Conservation (phyloP, 768 basidiomycete genomes). For the Boletales sp. region DNA sequence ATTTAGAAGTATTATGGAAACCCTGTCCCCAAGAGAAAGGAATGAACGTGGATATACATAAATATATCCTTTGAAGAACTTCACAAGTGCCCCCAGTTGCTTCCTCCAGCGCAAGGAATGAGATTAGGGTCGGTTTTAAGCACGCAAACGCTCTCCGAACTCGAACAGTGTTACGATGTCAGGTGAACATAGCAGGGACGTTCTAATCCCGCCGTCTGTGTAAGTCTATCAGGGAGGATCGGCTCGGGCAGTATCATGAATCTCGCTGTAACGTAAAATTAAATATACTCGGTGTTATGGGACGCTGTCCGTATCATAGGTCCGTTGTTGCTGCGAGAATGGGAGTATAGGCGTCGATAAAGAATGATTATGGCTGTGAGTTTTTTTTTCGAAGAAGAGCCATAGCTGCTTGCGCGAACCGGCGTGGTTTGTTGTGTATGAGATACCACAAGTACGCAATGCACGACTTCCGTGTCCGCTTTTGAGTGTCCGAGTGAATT, state of each 20-base stretch:
- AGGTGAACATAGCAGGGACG: too few relatives aligned
- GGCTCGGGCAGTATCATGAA: constrained; percentile 40
- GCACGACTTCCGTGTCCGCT: constrained; percentile 10
- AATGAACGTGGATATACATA: too few relatives aligned
- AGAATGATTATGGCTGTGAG: constrained; percentile 7
- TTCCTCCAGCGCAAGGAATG: too few relatives aligned
- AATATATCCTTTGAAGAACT: too few relatives aligned
- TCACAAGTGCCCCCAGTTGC: too few relatives aligned
- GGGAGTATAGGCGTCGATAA: neutral
- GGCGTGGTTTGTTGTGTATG: constrained; percentile 9
- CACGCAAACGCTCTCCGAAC: too few relatives aligned
- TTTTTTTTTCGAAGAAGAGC: constrained; percentile 11
- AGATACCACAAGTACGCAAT: constrained; percentile 8
- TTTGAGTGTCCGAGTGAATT: constrained; percentile 3
- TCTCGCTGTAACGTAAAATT: constrained; percentile 33
- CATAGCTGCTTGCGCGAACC: constrained; percentile 7
- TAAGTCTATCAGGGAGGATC: neutral
- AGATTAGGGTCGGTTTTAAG: too few relatives aligned
- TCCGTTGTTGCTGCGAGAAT: neutral
- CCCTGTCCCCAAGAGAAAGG: too few relatives aligned
- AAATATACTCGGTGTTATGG: neutral
- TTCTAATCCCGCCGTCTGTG: too few relatives aligned
- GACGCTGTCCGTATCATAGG: too few relatives aligned
- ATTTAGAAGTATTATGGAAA: too few relatives aligned
- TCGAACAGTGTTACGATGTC: neutral